A percentile compares a stretch with the other conserved stretches of the same genome.
Conservation (phyloP, 192 early-diverging fungal species). For the Coemansia sp. region DNA sequence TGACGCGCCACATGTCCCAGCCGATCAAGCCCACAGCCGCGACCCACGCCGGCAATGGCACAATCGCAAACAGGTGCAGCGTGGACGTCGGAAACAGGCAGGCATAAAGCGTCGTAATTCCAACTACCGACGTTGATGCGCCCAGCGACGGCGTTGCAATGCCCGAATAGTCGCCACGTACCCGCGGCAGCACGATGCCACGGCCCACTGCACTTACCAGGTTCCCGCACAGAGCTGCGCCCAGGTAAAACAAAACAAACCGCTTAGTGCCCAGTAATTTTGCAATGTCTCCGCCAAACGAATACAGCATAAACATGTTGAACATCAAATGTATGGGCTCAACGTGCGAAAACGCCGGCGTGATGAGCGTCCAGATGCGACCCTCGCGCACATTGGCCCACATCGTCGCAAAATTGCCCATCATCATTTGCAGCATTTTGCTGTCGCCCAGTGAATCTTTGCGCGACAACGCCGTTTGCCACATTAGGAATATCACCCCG, state of each 20-base stretch:
- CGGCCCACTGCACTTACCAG: constrained; percentile 33
- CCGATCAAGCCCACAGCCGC: constrained; percentile 41
- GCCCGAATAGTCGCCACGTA: constrained; percentile 8
- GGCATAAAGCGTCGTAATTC: constrained; percentile 49
- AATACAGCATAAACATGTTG: constrained; percentile 55
- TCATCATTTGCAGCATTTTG: constrained; percentile 28
- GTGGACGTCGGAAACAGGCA: constrained; percentile 42
- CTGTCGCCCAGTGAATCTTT: constrained; percentile 20
- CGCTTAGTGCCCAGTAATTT: constrained; percentile 24
- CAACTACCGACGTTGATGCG: constrained; percentile 48
- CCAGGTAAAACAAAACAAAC: constrained; percentile 45
- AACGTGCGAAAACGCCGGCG: constrained; percentile 54
- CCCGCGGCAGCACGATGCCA: constrained; percentile 17
- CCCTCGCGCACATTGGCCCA: constrained; percentile 32
- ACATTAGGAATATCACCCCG: constrained; percentile 41
- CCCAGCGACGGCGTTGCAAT: constrained; percentile 35
- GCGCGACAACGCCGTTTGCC: constrained; percentile 22
- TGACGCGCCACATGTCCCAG: constrained; percentile 41
- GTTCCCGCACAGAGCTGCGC: constrained; percentile 32
- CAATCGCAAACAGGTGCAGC: constrained; percentile 39
- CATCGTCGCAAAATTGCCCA: constrained; percentile 34
- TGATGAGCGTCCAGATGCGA: constrained; percentile 53
- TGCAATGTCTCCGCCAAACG: constrained; percentile 42
- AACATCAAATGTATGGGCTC: constrained; percentile 41
- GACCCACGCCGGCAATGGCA: constrained; percentile 48